Evolutionary conservation across 2,329 filamentous ascomycete species (phyloP).

Genomic region (Xylariaceae sp.): DNA sequence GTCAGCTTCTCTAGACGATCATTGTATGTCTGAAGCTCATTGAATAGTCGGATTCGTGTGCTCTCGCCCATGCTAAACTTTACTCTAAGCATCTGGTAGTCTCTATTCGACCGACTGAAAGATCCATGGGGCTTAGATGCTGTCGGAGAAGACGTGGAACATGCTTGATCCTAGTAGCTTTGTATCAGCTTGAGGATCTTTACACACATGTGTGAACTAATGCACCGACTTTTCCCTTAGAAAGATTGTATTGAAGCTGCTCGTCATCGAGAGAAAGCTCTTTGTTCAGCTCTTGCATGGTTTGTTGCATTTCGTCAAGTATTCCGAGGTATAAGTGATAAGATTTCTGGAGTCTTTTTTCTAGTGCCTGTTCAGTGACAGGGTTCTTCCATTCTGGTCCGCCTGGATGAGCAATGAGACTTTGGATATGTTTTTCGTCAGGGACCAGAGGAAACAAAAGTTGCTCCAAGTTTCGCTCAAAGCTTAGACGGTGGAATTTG

Average conservation of each 20-base stretch:
- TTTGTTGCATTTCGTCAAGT: slow-evolving; percentile 4
- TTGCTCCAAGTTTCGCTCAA: slow-evolving; percentile 16
- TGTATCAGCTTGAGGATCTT: background rate
- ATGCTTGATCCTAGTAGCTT: background rate
- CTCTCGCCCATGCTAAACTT: slow-evolving; percentile 6
- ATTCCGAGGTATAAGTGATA: slow-evolving; percentile 2
- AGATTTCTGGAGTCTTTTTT: slow-evolving; percentile 6
- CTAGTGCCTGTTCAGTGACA: background rate
- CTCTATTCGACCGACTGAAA: background rate
- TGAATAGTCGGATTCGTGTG: background rate
- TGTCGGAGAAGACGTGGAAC: background rate
- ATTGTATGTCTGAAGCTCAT: slow-evolving; percentile 7
- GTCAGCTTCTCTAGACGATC: slow-evolving; percentile 6
- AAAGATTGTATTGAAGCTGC: background rate
- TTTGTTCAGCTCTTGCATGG: slow-evolving; percentile 5
- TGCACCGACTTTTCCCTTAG: background rate
- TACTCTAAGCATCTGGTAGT: slow-evolving; percentile 2
- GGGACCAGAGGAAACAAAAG: slow-evolving; percentile 21
- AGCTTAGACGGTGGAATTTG: slow-evolving; percentile 12
- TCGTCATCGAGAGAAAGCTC: slow-evolving; percentile 4
- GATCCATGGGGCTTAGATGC: background rate
- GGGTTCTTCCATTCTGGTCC: slow-evolving; percentile 5
- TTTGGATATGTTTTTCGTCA: slow-evolving; percentile 16
- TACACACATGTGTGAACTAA: background rate
- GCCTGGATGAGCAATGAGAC: slow-evolving; percentile 13